Conservation (phyloP, 2,329 filamentous ascomycete species). For the Colletotrichum sp. region DNA sequence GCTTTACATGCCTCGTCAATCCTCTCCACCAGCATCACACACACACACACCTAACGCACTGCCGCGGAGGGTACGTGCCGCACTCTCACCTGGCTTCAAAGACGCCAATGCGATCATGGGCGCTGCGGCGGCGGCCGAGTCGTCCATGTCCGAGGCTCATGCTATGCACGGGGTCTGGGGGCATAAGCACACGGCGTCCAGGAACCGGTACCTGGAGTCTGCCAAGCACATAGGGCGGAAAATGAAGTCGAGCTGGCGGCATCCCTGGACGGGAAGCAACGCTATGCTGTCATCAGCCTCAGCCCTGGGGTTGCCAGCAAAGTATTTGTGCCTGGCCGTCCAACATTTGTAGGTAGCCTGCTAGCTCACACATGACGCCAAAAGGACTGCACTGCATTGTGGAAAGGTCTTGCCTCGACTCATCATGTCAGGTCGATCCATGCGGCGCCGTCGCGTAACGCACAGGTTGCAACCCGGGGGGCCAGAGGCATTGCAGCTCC, state of each 20-base stretch:
- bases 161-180: not conserved
- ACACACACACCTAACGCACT: not conserved
- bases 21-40: not conserved
- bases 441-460: not conserved
- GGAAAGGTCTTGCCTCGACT: not conserved
- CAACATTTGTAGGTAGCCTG: not conserved
- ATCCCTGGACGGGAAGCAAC: conserved; percentile 18
- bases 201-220: conserved; percentile 4
- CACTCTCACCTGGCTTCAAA: not conserved
- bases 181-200: not conserved
- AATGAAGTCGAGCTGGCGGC: not conserved
- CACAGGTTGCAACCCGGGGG: not conserved
- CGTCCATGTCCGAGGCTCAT: not conserved
- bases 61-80: not conserved
- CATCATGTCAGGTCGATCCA: not conserved
- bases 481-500: not conserved
- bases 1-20: not conserved
- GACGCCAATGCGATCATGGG: not conserved
- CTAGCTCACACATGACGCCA: not conserved
- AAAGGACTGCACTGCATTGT: not conserved
- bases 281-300: conserved; percentile 15
- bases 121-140: not conserved
- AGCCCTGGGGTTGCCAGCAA: conserved; percentile 9
- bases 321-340: not conserved
- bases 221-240: conserved; percentile 13